Evolutionary conservation across 441 rosid species (phyloP).

Genomic region (Croton setiger): DNA sequence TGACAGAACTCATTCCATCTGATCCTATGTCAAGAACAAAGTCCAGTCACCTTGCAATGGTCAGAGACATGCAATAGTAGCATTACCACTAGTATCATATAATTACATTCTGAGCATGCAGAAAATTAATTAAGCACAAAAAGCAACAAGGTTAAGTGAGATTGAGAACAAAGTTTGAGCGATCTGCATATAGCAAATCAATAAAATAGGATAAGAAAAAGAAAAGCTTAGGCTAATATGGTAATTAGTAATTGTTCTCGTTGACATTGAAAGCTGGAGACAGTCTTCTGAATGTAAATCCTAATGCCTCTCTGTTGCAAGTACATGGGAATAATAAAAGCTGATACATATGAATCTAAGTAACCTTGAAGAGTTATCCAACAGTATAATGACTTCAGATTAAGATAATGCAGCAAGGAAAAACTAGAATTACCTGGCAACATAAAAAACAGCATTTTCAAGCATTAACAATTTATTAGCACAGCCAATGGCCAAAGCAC

Average conservation of each 20-base stretch:
- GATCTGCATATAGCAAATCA: conserved; percentile 7
- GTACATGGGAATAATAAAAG: background rate
- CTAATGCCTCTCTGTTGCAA: background rate
- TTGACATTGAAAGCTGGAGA: background rate
- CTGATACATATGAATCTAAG: background rate
- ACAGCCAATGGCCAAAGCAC: conserved; percentile 92
- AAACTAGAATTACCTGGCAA: conserved; percentile 70
- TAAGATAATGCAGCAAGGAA: background rate
- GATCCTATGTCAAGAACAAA: background rate
- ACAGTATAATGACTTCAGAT: conserved; percentile 5
- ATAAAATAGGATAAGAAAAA: background rate
- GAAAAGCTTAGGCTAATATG: background rate
- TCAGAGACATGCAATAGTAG: background rate
- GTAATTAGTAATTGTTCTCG: conserved; percentile 3
- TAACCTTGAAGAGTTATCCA: background rate
- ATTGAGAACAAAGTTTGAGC: background rate
- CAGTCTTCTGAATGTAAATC: background rate
- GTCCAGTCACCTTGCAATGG: background rate
- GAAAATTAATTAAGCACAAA: background rate
- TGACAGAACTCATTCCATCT: background rate
- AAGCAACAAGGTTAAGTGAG: background rate
- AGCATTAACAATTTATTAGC: conserved; percentile 88
- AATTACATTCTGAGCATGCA: background rate
- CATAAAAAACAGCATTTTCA: conserved; percentile 89
- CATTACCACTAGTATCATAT: background rate